Conservation (phyloP, 2,329 filamentous ascomycete species). For the Neofusicoccum cordaticola region DNA sequence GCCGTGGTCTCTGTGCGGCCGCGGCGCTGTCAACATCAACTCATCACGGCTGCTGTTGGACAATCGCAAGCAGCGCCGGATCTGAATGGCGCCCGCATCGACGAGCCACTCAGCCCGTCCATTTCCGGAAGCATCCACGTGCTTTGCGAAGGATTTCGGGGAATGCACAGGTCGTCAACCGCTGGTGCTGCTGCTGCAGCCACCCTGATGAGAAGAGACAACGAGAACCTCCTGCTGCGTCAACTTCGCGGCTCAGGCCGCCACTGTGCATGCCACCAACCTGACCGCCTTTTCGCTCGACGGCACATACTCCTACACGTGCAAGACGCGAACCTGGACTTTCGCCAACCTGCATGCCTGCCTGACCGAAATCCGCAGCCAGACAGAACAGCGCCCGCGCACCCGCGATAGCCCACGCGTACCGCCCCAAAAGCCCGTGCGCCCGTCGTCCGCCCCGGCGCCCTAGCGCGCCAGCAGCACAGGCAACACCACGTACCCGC, state of each 20-base stretch:
- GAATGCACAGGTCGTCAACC: background rate
- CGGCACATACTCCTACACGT: too few species aligned
- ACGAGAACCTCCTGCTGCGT: background rate
- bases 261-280: slow-evolving; percentile 1
- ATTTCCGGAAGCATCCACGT: background rate
- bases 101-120: too few species aligned
- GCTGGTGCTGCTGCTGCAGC: background rate
- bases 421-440: background rate
- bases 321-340: background rate
- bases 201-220: background rate
- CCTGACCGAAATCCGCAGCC: background rate
- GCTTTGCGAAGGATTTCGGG: background rate
- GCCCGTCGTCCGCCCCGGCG: background rate
- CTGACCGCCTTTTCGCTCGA: background rate
- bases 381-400: background rate
- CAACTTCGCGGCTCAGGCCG: background rate
- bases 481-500: background rate
- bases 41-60: background rate
- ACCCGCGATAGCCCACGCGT: background rate
- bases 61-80: too few species aligned
- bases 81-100: too few species aligned
- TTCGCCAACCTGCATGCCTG: background rate
- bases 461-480: background rate
- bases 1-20: background rate
- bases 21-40: background rate